A percentile compares a stretch with the other conserved stretches of the same genome.
Evolutionary conservation across 2,329 filamentous ascomycete genomes (phyloP).

Genomic region (Camptophora hylomeconis): DNA sequence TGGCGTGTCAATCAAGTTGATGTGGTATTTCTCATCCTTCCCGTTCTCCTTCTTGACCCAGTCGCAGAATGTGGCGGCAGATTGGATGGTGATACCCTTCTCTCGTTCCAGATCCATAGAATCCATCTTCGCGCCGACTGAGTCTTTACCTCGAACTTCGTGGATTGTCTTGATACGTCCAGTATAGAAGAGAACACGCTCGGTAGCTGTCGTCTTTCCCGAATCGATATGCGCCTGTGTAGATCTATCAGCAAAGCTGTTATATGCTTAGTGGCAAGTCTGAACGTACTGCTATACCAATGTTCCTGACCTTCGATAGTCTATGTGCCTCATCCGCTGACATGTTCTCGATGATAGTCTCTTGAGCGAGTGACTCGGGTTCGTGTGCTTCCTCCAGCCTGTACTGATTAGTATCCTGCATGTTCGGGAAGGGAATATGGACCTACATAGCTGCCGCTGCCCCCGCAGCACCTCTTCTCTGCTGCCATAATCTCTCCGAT

Average conservation of each 20-base stretch:
- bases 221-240: constrained; percentile 91
- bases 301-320: constrained; percentile 76
- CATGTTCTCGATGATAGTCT: constrained; percentile 65
- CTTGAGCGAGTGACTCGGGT: constrained; percentile 44
- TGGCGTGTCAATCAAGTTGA: constrained; percentile 97
- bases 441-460: constrained; percentile 32
- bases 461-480: constrained; percentile 29
- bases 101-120: constrained; percentile 98
- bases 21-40: constrained; percentile 81
- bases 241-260: not conserved
- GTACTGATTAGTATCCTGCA: constrained; percentile 2
- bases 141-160: constrained; percentile 89
- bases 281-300: constrained; percentile 75
- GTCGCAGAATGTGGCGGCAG: constrained; percentile 93
- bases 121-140: constrained; percentile 97
- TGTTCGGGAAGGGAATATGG: constrained; percentile 1
- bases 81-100: constrained; percentile 98
- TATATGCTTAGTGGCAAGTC: not conserved
- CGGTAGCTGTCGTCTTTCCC: constrained; percentile 92
- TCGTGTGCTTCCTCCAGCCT: constrained; percentile 46
- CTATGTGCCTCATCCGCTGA: constrained; percentile 65
- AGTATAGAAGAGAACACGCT: constrained; percentile 96
- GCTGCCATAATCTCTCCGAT: constrained; percentile 28
- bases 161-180: constrained; percentile 94
- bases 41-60: constrained; percentile 81